Percentiles rank a stretch among this genome's conserved stretches.
Conservation (phyloP, 2,329 filamentous ascomycete genomes). For the Juglanconis oblonga region DNA sequence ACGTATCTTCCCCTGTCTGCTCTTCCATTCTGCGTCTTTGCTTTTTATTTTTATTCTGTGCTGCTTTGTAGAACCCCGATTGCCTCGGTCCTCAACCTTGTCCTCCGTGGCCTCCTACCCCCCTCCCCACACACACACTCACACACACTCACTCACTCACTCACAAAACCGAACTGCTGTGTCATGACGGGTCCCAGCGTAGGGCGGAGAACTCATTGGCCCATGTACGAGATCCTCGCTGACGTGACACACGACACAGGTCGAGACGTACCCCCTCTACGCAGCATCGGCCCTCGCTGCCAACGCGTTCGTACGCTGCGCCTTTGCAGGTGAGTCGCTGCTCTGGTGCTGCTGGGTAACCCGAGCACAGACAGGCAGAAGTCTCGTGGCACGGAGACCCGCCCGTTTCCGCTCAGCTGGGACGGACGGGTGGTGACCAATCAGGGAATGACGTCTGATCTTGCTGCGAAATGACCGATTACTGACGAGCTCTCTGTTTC, state of each 20-base stretch:
- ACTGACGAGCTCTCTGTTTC: constrained; percentile 6
- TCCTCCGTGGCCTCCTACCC: background rate
- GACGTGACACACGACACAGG: constrained; percentile 34
- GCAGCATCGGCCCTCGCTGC: constrained; percentile 78
- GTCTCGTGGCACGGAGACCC: background rate
- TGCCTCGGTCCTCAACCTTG: background rate
- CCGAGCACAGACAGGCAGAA: constrained; percentile 1
- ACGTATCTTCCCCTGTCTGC: constrained; percentile 28
- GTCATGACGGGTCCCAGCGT: background rate
- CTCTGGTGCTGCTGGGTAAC: background rate
- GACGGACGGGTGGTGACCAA: background rate
- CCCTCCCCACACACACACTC: background rate
- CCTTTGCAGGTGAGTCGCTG: constrained; percentile 62
- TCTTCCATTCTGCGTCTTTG: background rate
- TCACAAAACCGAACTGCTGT: background rate
- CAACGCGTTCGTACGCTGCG: constrained; percentile 75
- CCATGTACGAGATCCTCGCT: constrained; percentile 22
- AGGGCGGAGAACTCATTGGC: constrained; percentile 20
- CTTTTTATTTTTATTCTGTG: background rate
- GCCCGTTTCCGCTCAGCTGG: constrained; percentile 23
- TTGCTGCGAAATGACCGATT: background rate
- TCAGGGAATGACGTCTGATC: background rate
- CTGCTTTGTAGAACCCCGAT: background rate
- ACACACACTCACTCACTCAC: no score
- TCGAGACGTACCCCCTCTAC: constrained; percentile 74